Base-by-base conservation (phyloP, 352 stramenopile species). In the Phytophthora lateralis region DNA sequence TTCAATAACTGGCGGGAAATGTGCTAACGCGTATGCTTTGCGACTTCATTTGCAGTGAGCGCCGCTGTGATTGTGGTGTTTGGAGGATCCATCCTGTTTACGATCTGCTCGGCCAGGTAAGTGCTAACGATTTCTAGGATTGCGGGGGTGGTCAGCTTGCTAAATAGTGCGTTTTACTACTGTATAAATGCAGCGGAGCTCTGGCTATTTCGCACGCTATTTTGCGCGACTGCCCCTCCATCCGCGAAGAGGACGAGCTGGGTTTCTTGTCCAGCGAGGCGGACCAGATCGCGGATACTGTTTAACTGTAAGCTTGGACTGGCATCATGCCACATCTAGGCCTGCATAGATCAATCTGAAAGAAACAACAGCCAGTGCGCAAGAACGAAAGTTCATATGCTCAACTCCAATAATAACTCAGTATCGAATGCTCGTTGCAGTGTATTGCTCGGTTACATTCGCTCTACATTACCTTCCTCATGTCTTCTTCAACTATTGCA, bases 71-170 rank as follows among this genome's bases (percentile, higher is more conserved):
- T 95, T 58, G 77, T 95, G 30, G 73, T 93, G 34, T 95, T 95
- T 35, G 86, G 86, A 58, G 86, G 86, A 35, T 93, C 84, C 3
- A 91, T 95, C 43, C 70, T 95, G n/a, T 93, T 95, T 53, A 93
- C 84, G 34, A 93, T 95, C 57, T 90, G 78, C 63, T 88, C 78
- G 34, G 81, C 85, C 35, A 95, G 86, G 86, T 95, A 73, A 55
- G 51, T n/a, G 14, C 14, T 20, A 17, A 15, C 3, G 15, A 10
- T 12, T 17, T 20, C 15, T 18, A 41, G 35, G 12, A 30, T 3
- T 44, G 14, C 2, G 39, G 14, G 3, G 9, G 9, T 1, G 18
- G 37, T 26, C 29, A 18, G 37, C 43, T n/a, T 30, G 12, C 49
- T 63, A 37, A 27, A 20, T 52, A 6, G 59, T 29, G 10, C 38